A percentile compares a stretch with the other conserved stretches of the same genome.
These are phyloP conservation scores for Ceratocystis cacaofunesta DNA, from an alignment of 2,329 filamentous ascomycete genomes.

Conservation along the genomic window DNA sequence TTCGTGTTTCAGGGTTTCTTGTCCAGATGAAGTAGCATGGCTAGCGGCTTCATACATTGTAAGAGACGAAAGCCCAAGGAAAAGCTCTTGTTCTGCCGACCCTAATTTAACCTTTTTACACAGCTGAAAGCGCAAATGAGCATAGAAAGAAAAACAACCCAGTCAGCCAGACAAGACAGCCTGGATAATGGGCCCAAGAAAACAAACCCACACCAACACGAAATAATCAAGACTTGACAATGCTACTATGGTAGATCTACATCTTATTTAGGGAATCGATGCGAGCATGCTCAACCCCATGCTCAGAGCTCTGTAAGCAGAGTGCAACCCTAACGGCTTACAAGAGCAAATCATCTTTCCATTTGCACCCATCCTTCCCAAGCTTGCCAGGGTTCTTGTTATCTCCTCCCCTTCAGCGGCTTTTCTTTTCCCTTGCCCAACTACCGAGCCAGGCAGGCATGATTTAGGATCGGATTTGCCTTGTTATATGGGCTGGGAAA, in stretches of 20 bases:
- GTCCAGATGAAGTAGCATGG: too few relatives aligned
- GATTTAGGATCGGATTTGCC: not conserved
- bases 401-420: not conserved
- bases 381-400: not conserved
- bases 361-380: not conserved
- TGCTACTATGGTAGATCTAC: not conserved
- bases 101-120: not conserved
- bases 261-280: not conserved
- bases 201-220: not conserved
- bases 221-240: not conserved
- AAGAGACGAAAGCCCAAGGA: not conserved
- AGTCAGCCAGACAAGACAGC: too few relatives aligned
- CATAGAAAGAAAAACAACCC: too few relatives aligned
- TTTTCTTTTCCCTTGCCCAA: not conserved
- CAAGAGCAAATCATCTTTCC: not conserved
- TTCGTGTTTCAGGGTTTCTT: not conserved
- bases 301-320: not conserved
- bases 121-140: not conserved
- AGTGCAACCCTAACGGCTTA: not conserved
- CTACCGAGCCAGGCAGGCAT: not conserved
- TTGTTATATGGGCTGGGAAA: not conserved
- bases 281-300: not conserved
- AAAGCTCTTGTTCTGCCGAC: not conserved
- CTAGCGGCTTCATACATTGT: too few relatives aligned
- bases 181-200: not conserved